Base-by-base conservation (phyloP, 371 early-diverging fungal species). In the Haplosporangium sp. region DNA sequence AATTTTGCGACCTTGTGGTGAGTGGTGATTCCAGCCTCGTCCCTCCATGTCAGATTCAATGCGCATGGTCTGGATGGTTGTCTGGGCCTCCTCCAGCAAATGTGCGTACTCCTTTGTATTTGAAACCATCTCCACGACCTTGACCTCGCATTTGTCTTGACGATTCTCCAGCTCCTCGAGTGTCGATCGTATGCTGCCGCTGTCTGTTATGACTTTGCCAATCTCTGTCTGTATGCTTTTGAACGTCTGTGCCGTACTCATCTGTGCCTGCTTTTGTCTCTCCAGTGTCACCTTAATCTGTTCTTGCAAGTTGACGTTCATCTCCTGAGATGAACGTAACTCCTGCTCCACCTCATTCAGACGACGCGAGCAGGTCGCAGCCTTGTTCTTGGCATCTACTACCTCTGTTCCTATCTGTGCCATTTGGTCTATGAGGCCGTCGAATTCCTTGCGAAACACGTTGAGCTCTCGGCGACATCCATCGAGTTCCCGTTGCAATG, bases 331-430 rank as follows among this genome's bases (percentile, higher is more conserved):
- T 6, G 87, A 72, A 13, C 83, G 81, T n/a, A 90, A 69, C 37
- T 86, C 87, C 65, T 90, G 90, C 63, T 90, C 90, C 0, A 89
- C 89, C 52, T 90, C 90, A 12, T 84, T 84, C 62, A 89, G 65
- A 55, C 87, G 80, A 59, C 88, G 87, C 38, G 90, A 85, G 66
- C 89, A 90, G 38, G 85, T 67, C 61, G 81, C 84, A 13, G 88
- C 90, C 72, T 87, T 85, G 36, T 76, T 79, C 52, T 87, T 84
- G 37, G 90, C 89, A 36, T 81, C 81, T 76, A 86, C 81, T 82
- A 90, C 87, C 73, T 90, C 90, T 20, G 84, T 82, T 0, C 88
- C 87, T 89, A 90, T 90, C 51, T 90, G 89, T 46, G 86, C 84
- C 65, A 90, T 74, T 55, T 90, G 90, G n/a, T 83, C 89, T 5